Evolutionary conservation across 768 basidiomycete species (phyloP), one percentile per base, ranked within the genome.

Genomic region (Candolleomyces aberdarensis): DNA sequence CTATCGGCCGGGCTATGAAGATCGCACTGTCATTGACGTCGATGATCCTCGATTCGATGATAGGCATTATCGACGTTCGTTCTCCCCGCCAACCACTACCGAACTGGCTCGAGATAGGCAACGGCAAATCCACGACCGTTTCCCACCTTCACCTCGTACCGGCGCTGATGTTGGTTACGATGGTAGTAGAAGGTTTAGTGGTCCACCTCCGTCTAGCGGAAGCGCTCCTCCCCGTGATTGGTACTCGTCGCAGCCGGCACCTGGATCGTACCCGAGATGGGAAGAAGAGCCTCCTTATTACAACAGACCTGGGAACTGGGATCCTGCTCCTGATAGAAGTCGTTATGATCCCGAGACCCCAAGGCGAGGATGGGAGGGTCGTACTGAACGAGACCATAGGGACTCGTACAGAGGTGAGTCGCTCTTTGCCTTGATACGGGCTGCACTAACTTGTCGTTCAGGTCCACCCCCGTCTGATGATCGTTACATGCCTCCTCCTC

Each of bases 1-100:
- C 1, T 82, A 80, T 60, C 73, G 80, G 48, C 72, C 80, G 26
- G 77, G 81, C 36, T 65, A 65, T 62, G 74, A 77, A 62, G 77
- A 75, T 60, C 71, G 78, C 60, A 73, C 78, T 22, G 52, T 71
- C 43, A 65, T 75, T 59, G 75, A 76, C 54, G 63, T 76, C 44
- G 75, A 77, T 59, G 46, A 64, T 17, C 70, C 73, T 56, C 75
- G 79, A 4, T 79, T 74, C 54, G 70, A 71, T 32, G 78, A 78
- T 19, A 60, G 70, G 40, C 62, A 66, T 41, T 67, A 64, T 36
- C 61, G 61, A 20, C 36, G 36, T 36, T 59, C 62, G n/a, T 64
- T 63, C 43, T 61, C 65, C 40, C 62, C 63, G 29, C 59, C 63
- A 43, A 46, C 57, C 32, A 49, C 39, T 53, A 53, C 61, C 49